Base-by-base conservation (phyloP, 2,329 filamentous ascomycete genomes). In the Colletotrichum siamense region DNA sequence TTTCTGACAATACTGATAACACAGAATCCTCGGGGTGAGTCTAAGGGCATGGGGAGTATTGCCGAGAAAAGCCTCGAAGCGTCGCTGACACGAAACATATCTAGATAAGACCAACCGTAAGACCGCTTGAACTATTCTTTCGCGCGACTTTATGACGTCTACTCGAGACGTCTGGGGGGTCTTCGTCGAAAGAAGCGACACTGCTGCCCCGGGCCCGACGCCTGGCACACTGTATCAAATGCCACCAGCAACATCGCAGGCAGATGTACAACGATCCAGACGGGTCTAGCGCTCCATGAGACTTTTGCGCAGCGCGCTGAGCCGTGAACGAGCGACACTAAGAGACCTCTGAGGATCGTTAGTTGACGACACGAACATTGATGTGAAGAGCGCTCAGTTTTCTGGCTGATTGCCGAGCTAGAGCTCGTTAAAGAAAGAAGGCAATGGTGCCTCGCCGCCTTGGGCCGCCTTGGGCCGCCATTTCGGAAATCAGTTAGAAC, bases 251-350 rank as follows among this genome's bases (percentile, higher is more conserved):
- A 22, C 10, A 52, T 52, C 44, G 9, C n/a, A 22, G 10, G n/a
- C n/a, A 22, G n/a, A 1, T n/a, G n/a, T 1, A 13, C 0, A 0
- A 49, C 44, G 10, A 22, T n/a, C 9, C 44, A 0, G 44, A 22
- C 13, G 1, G 44, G 44, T 49, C 18, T 22, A 22, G 15, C 39
- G 39, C 39, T 44, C 18, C 8, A 44, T n/a, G 8, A 8, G 8
- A n/a, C 39, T 2, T 0, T 44, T n/a, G 16, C 39, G 18, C 16
- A n/a, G 2, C 18, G 0, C 8, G 16, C 5, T 0, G 18, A n/a
- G 16, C 39, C 16, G 18, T n/a, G 18, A 44, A 44, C 16, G 36
- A 16, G 36, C 36, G 4, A 39, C 18, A n/a, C 18, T 49, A 1
- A 22, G n/a, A 52, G 44, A 52, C 6, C n/a, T 52, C 44, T 13